Base-by-base conservation (phyloP, 192 early-diverging fungal genomes). In the Coemansia sp. region DNA sequence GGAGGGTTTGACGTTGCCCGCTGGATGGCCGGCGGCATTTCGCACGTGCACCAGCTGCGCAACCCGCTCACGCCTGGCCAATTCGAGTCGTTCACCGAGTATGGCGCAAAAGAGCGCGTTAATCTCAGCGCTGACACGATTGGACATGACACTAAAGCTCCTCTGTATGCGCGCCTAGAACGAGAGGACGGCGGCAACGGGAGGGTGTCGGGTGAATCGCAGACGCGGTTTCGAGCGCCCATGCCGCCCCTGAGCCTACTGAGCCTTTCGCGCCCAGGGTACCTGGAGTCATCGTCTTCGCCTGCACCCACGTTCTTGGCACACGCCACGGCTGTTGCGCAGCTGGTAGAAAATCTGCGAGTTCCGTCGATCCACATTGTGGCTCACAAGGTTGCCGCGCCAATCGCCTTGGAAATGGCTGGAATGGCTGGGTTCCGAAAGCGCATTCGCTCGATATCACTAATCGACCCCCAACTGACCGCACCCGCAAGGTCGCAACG, bases 1-100 rank as follows among this genome's bases (percentile, higher is more conserved):
- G 84, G 84, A 42, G 84, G 84, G 1, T 86, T 86, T 66, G 84
- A 86, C 52, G 80, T 86, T 24, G 76, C 84, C n/a, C 76, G 84
- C 38, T 86, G 84, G 84, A 68, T 81, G 59, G 84, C 84, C 0
- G 84, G 76, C 38, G 84, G 84, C 29, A 54, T 86, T 49, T 71
- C 84, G 57, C 84, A 75, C 29, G 77, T 62, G 38, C 71, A 81
- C 61, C 73, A 74, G 61, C 74, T 79, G 24, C 68, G 70, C 65
- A 84, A 84, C 24, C 82, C 82, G 62, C 63, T 84, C 33, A 84
- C 79, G 82, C 78, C 82, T 27, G 67, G 78, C 22, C 74, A 68
- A 12, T 84, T 84, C 52, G 82, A 78, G 3, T 65, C 78, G 0
- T 84, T 79, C 60, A 74, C 78, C 18, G 75, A 70, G n/a, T 80